A percentile compares a stretch with the other conserved stretches of the same genome.
phyloP scores from a whole-genome alignment of 202 grass and related monocot species.

The Schoenoplectus triqueter region DNA sequence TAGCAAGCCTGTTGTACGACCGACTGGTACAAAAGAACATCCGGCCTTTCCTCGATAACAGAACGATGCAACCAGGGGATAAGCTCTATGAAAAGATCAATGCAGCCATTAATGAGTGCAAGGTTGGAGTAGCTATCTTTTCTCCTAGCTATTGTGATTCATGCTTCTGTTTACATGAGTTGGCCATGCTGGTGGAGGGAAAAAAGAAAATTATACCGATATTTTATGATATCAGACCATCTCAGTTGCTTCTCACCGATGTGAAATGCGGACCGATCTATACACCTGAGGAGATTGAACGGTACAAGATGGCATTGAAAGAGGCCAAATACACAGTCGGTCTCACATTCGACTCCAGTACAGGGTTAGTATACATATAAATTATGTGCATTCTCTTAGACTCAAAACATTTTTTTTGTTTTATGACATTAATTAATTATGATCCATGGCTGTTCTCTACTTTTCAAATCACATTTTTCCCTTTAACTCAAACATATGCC shows the following conservation, averaged over 20 bases:
- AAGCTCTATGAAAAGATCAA: slow-evolving; percentile 57
- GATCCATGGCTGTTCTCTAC: not conserved
- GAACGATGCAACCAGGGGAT: slow-evolving; percentile 77
- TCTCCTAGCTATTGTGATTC: slow-evolving; percentile 72
- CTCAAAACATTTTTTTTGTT: too few relatives aligned
- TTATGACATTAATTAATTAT: not conserved
- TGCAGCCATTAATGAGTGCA: slow-evolving; percentile 55
- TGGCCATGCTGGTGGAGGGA: slow-evolving; percentile 62
- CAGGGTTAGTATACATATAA: slow-evolving; percentile 40
- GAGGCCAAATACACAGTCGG: slow-evolving; percentile 80
- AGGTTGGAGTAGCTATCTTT: slow-evolving; percentile 70
- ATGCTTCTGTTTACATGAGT: slow-evolving; percentile 77
- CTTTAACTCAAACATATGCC: not conserved
- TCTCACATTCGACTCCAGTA: slow-evolving; percentile 61
- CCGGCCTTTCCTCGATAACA: slow-evolving; percentile 60
- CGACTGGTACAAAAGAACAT: slow-evolving; percentile 42
- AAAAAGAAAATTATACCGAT: slow-evolving; percentile 79
- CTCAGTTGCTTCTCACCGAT: slow-evolving; percentile 51
- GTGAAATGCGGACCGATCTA: not conserved
- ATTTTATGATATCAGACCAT: slow-evolving; percentile 79
- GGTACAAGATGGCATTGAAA: slow-evolving; percentile 52
- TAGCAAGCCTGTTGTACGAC: slow-evolving; percentile 65
- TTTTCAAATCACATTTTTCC: not conserved
- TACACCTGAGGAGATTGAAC: slow-evolving; percentile 47
- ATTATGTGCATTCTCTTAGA: not conserved